Base-by-base conservation (phyloP, 306 rosid genomes). In the Sicyos edulis region DNA sequence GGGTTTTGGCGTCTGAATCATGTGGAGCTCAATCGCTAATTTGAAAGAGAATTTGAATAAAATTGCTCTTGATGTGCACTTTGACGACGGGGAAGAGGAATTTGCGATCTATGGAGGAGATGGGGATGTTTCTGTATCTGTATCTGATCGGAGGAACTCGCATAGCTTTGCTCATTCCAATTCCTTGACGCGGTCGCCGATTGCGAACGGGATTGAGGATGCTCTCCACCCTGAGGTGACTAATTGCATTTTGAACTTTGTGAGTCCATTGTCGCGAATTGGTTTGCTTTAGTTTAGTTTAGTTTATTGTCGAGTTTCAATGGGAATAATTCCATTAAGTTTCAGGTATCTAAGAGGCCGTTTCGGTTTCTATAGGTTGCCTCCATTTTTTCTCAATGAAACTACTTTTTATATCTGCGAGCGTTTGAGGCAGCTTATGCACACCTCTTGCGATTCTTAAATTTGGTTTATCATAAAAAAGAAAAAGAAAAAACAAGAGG, bases 1-100 rank as follows among this genome's bases (percentile, higher is more conserved):
- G 66, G 57, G 49, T 71, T 70, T 53, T 74, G 59, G 59, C 24
- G 40, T 72, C 20, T 63, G 79, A 82, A 80, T 26, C 75, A 89
- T 92, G 97, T 89, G 96, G 95, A 80, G 83, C 78, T 78, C 96
- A 72, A 89, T 89, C 74, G 91, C 96, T 40, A 89, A 89, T 80
- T 73, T 92, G 73, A 92, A 92, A 55, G 97, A 92, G 84, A 92
- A 89, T 62, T 79, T 92, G 79, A 85, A 89, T 78, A 86, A 86
- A 84, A 92, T 92, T 70, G 95, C 95, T 2, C 95, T 85, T 66
- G 96, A 89, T 62, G 97, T 92, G 47, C 97, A 89, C 82, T 60
- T 82, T 58, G 87, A 58, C 8, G 85, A 85, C n/a, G 88, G 87
- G 10, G 92, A 83, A 4, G 88, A 78, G 1, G 91, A 81, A 78